Evolutionary conservation across 73 alveolate genomes (phyloP).

Genomic region (Tetrahymena elliotti): DNA sequence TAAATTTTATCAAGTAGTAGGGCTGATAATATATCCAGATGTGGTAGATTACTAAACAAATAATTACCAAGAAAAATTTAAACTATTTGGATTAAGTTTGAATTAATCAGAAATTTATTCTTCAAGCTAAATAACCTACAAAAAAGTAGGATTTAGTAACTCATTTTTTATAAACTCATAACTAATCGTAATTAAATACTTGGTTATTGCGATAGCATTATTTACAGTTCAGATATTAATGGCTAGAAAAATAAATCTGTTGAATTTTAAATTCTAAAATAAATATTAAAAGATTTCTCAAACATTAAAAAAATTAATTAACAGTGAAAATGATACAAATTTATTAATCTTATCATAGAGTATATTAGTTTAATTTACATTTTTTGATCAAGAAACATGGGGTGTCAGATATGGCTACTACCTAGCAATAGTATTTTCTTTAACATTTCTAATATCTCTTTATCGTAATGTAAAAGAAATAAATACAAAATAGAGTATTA

Average conservation of each 20-base stretch:
- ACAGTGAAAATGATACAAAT: background rate
- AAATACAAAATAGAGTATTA: background rate
- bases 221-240: no score
- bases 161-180: background rate
- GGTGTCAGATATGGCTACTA: background rate
- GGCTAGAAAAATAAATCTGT: no score
- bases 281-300: no score
- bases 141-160: background rate
- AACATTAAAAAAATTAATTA: background rate
- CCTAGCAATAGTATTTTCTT: background rate
- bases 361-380: background rate
- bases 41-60: background rate
- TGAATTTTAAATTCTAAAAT: no score
- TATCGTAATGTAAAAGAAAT: background rate
- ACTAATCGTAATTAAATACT: background rate
- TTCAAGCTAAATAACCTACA: background rate
- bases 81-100: background rate
- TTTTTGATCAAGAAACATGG: background rate
- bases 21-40: background rate
- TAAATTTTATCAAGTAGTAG: background rate
- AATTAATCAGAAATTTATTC: background rate
- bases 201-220: background rate
- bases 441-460: background rate
- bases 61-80: background rate
- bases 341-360: background rate